phyloP scores from a whole-genome alignment of 169 alveolate species.

The Plasmodium vivax region DNA sequence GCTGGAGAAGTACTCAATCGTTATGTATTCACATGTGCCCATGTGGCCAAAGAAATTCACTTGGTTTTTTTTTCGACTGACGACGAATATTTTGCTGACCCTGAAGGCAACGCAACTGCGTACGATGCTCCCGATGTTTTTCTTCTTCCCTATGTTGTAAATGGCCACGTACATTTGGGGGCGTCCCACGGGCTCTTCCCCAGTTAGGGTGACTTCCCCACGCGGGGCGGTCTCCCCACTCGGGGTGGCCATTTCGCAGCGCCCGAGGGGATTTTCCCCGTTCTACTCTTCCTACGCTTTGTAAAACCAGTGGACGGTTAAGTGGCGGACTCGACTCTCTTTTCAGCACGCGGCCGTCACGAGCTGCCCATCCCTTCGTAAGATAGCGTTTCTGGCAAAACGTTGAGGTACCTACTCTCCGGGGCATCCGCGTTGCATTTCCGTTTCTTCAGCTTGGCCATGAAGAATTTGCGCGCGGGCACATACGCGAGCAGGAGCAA shows the following conservation, averaged over 20 bases:
- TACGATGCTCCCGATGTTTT: constrained; percentile 78
- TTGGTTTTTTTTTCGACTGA: constrained; percentile 75
- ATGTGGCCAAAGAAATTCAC: constrained; percentile 78
- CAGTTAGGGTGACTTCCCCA: neutral
- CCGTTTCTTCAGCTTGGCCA: neutral
- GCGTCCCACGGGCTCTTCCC: neutral
- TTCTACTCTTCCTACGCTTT: neutral
- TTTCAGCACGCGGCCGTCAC: neutral
- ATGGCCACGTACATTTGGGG: constrained; percentile 74
- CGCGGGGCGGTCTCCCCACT: neutral
- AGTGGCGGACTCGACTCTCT: neutral
- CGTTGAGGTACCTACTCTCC: neutral
- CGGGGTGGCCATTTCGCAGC: neutral
- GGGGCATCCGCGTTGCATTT: neutral
- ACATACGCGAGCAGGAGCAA: neutral
- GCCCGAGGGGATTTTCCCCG: neutral
- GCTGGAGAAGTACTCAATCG: constrained; percentile 56
- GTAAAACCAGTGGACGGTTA: neutral
- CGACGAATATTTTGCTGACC: constrained; percentile 78
- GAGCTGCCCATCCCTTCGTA: neutral
- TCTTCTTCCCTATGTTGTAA: constrained; percentile 77
- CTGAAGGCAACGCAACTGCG: constrained; percentile 80
- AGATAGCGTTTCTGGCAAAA: neutral
- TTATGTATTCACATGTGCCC: constrained; percentile 77
- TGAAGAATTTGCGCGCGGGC: neutral